Evolutionary conservation across 768 basidiomycete genomes (phyloP).

Genomic region (Lentinula lateritia): DNA sequence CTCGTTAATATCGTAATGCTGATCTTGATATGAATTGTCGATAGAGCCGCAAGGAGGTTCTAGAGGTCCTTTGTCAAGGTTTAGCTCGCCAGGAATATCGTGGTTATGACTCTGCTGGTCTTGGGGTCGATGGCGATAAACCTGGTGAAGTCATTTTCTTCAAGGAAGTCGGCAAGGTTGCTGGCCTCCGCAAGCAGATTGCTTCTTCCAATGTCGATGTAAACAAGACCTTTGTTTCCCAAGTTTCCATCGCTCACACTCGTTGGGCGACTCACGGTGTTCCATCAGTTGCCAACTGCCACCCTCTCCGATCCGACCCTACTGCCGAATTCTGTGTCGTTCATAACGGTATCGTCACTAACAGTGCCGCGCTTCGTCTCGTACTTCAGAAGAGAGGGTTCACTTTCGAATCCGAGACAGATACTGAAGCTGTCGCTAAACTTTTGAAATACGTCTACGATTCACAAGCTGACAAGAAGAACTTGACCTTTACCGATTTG

Average conservation of each 20-base stretch:
- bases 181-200: slow-evolving; percentile 86
- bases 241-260: slow-evolving; percentile 97
- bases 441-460: slow-evolving; percentile 96
- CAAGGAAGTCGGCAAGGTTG: slow-evolving; percentile 98
- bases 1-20: background rate
- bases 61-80: slow-evolving; percentile 87
- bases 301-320: slow-evolving; percentile 85
- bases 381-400: slow-evolving; percentile 96
- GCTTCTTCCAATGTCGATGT: slow-evolving; percentile 65
- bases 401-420: slow-evolving; percentile 91
- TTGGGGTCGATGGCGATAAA: slow-evolving; percentile 89
- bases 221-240: slow-evolving; percentile 70
- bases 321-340: slow-evolving; percentile 85
- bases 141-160: slow-evolving; percentile 73
- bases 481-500: slow-evolving; percentile 82
- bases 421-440: slow-evolving; percentile 96
- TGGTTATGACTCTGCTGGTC: slow-evolving; percentile 94
- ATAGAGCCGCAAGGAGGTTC: slow-evolving; percentile 84
- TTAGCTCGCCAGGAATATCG: slow-evolving; percentile 96
- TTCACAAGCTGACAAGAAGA: slow-evolving; percentile 80
- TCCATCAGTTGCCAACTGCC: slow-evolving; percentile 86
- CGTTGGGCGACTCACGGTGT: slow-evolving; percentile 99
- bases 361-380: slow-evolving; percentile 79
- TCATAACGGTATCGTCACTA: slow-evolving; percentile 99
- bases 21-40: slow-evolving; percentile 5